Conservation (phyloP, 306 rosid species). For the Cucurbita maxima region DNA sequence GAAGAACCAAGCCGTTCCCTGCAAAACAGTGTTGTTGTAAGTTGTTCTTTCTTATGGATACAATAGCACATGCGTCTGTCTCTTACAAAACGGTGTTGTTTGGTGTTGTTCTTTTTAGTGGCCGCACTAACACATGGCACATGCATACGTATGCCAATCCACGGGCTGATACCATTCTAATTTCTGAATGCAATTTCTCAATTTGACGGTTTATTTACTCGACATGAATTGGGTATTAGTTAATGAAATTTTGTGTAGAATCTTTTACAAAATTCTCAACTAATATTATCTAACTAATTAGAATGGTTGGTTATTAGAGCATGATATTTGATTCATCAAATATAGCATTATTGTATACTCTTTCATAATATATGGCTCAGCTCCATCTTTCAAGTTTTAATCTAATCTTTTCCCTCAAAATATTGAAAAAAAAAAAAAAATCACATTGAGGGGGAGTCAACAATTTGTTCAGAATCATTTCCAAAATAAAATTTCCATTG, state of each 20-base stretch:
- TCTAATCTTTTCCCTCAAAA: too few species aligned
- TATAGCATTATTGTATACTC: too few species aligned
- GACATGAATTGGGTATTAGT: too few species aligned
- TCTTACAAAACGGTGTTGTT: conserved; percentile 3
- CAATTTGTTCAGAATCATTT: neutral
- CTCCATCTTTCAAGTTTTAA: too few species aligned
- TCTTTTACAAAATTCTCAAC: too few species aligned
- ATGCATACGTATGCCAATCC: neutral
- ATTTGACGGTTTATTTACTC: neutral
- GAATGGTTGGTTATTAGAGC: too few species aligned
- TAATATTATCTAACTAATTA: too few species aligned
- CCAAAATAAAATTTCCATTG: neutral
- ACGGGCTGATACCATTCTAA: neutral
- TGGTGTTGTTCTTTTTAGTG: conserved; percentile 4
- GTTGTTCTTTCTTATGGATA: neutral
- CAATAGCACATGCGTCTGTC: neutral
- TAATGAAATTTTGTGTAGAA: too few species aligned
- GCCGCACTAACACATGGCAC: neutral
- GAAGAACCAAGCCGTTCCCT: conserved; percentile 9
- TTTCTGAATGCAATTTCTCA: neutral
- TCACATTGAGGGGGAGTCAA: neutral
- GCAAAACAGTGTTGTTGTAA: conserved; percentile 15
- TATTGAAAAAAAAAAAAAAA: too few species aligned
- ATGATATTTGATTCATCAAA: too few species aligned
- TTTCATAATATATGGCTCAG: too few species aligned